Evolutionary conservation across 257 asterid genomes (phyloP).

Genomic region (Solanum chiquidenum): DNA sequence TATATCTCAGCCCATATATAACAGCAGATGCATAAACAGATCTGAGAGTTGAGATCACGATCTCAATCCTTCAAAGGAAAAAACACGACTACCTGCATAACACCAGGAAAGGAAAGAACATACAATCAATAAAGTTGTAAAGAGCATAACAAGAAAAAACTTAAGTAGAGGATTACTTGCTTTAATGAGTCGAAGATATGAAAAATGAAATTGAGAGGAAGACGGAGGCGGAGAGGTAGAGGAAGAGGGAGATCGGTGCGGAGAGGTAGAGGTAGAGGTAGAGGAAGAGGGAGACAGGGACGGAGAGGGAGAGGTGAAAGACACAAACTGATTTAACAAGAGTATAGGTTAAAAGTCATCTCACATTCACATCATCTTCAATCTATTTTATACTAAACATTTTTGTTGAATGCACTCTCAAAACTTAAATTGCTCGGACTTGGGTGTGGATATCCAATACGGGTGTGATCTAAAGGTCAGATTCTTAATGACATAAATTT

Average conservation of each 20-base stretch:
- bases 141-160: background rate
- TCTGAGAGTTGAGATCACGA: background rate
- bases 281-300: background rate
- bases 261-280: background rate
- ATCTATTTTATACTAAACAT: background rate
- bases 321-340: background rate
- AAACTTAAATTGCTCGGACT: background rate
- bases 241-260: background rate
- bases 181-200: background rate
- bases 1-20: constrained; percentile 70
- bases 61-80: constrained; percentile 5
- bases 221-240: background rate
- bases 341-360: background rate
- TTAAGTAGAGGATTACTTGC: background rate
- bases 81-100: background rate
- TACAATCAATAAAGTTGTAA: background rate
- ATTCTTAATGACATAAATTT: background rate
- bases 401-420: background rate
- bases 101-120: background rate
- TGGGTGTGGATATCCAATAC: background rate
- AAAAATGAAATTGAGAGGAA: background rate
- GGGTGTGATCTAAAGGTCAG: background rate
- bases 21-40: background rate
- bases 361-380: background rate
- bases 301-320: background rate